Evolutionary conservation across 768 basidiomycete species (phyloP), one percentile per base, ranked within the genome.

Genomic region (Rhizopogon roseolus): DNA sequence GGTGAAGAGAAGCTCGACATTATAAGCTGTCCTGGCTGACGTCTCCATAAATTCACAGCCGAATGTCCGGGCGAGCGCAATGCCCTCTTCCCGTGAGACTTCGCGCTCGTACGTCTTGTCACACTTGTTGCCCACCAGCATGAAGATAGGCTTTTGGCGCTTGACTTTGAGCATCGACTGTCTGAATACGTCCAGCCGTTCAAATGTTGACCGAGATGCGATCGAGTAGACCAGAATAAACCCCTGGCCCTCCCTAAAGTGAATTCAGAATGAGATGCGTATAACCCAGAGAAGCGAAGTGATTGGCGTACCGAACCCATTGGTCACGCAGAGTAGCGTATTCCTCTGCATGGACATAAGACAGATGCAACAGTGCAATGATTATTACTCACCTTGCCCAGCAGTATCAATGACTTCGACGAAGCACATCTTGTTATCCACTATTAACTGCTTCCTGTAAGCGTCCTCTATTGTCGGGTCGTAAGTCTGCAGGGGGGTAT

Each of bases 391-490:
- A 94, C 93, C 93, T 84, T 98, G 94, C 29, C 94, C 94, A 48
- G 95, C 95, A 62, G 95, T 97, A 73, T 98, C 94, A 69, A 98
- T 90, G 58, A 98, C 92, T 71, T 98, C 94, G 60, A 98, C 84
- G 69, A 94, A 89, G 73, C 93, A 95, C 84, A 94, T 94, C 62
- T 86, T 82, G 67, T 93, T 93, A 72, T 96, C 94, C 59, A 97
- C 93, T 53, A 94, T 85, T 62, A 94, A 81, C 68, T 94, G 93
- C 71, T 95, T 96, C 64, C 94, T 82, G 74, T 98, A 97, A 58
- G 93, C 93, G 70, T 97, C 94, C 74, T 98, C 94, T 82, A 98
- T 98, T 62, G 94, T 98, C 54, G 94, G 94, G 76, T 98, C 94
- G 71, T 98, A 98, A 50, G 93, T 93, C 92, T 96, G 60, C 53